Percentiles rank a stretch among this genome's conserved stretches.
These are phyloP conservation scores for Kentomonas sorsogonicus DNA, from an alignment of 208 protist genomes.

Conservation along the genomic window DNA sequence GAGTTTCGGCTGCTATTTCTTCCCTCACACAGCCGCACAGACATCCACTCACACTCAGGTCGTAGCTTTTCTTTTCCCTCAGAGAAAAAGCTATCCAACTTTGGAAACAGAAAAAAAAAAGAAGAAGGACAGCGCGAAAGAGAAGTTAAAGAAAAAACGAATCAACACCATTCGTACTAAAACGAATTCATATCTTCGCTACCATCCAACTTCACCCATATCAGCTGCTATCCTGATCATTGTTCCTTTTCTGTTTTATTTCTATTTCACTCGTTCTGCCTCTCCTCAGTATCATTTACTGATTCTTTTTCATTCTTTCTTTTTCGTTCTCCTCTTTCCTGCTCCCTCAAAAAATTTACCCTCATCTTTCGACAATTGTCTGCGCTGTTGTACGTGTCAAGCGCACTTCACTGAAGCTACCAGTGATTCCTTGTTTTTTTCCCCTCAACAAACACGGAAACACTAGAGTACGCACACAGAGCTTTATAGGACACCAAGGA, in stretches of 20 bases:
- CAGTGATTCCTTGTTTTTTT: not conserved
- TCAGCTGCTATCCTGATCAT: constrained; percentile 6
- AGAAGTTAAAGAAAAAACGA: not conserved
- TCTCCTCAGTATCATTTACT: not conserved
- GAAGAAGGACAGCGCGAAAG: not conserved
- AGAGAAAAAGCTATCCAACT: too few species aligned
- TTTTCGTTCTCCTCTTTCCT: not conserved
- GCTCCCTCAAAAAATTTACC: not conserved
- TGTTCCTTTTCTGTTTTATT: constrained; percentile 14
- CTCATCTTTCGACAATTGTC: not conserved
- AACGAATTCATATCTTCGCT: not conserved
- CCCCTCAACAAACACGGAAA: not conserved
- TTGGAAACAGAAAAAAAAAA: too few species aligned
- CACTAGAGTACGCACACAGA: not conserved
- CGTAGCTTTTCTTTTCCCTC: too few species aligned
- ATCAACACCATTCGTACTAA: not conserved
- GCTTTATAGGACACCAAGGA: not conserved
- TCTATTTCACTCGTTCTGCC: constrained; percentile 1
- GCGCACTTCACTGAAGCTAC: not conserved
- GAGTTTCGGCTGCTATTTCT: not conserved
- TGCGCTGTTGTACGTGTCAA: not conserved
- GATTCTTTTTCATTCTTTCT: constrained; percentile 1
- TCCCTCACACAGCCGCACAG: constrained; percentile 1
- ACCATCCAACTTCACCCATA: not conserved
- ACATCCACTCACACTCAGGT: too few species aligned